Base-by-base conservation (phyloP, 805 yeast genomes). In the Candida endomychidarum region DNA sequence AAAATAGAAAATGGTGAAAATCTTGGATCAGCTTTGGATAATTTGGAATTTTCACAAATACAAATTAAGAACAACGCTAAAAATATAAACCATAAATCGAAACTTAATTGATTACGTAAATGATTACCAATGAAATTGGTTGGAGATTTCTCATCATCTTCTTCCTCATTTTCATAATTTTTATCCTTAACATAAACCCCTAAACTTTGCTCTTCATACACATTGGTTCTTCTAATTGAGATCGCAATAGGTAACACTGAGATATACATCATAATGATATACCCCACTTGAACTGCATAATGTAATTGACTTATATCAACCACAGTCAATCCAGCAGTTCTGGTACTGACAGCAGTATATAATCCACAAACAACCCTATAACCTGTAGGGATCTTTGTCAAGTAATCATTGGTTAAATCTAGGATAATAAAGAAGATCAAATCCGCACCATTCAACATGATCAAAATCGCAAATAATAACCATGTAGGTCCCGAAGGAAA, bases 261-360 rank as follows among this genome's bases (percentile, higher is more conserved):
- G 19, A 93, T 89, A 65, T 93, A 93, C 99, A 93, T 93, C 98
- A 93, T 91, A 45, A 93, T 75, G 81, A 88, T 75, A 59, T 93
- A 93, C 51, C 93, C 81, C 20, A 93, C 95, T 60, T 89, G 96
- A 37, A 91, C 86, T 0, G 96, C 93, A 0, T 97, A 93, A 54
- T 89, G 93, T 32, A 93, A 68, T 29, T 60, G 57, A 2, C 87
- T 66, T 27, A 93, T 62, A 56, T 83, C 80, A 18, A 90, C 77
- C 27, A 85, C 83, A 0, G 85, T 51, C 50, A 93, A 83, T 0
- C 99, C 99, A 0, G 96, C 96, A 1, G 98, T 93, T 68, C 99
- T 79, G 0, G 97, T 88, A 37, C 91, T 78, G 34, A 91, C 77
- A 1, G 97, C 93, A 60, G 91, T 98, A 57, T 81, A 93, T 27